phyloP scores from a whole-genome alignment of 768 basidiomycete genomes.

The Hydnum rufescens region DNA sequence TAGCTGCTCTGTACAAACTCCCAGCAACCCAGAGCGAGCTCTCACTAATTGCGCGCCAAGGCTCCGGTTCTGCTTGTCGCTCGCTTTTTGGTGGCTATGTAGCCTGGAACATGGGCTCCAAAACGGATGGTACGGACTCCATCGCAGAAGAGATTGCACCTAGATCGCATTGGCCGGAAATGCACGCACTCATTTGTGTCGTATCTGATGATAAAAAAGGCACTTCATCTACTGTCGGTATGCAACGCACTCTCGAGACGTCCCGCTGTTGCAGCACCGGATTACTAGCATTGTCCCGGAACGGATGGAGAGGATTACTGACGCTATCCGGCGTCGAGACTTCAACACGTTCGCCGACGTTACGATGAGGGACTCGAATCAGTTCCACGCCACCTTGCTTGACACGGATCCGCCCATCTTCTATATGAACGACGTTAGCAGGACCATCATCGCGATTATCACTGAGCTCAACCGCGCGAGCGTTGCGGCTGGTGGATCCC shows the following conservation, averaged over 20 bases:
- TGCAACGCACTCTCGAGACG: slow-evolving; percentile 95
- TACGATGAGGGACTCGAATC: slow-evolving; percentile 96
- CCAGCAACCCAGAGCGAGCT: slow-evolving; percentile 60
- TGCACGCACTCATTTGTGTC: slow-evolving; percentile 94
- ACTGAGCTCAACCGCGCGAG: slow-evolving; percentile 81
- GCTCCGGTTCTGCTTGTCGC: slow-evolving; percentile 93
- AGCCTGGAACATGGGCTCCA: slow-evolving; percentile 69
- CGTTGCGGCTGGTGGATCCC: slow-evolving; percentile 32
- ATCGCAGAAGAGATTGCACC: slow-evolving; percentile 76
- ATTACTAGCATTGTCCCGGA: slow-evolving; percentile 70
- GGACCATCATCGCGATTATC: slow-evolving; percentile 79
- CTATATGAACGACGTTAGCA: slow-evolving; percentile 94
- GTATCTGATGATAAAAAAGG: slow-evolving; percentile 94
- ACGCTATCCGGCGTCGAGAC: slow-evolving; percentile 59
- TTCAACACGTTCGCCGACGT: slow-evolving; percentile 78
- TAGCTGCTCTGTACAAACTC: slow-evolving; percentile 71
- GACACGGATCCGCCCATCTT: slow-evolving; percentile 98
- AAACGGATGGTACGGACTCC: slow-evolving; percentile 59
- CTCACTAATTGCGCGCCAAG: slow-evolving; percentile 88
- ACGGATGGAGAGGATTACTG: slow-evolving; percentile 64
- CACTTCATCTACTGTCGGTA: slow-evolving; percentile 83
- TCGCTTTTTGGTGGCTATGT: slow-evolving; percentile 96
- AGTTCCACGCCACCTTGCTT: slow-evolving; percentile 94
- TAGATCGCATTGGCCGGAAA: slow-evolving; percentile 76
- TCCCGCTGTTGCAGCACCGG: slow-evolving; percentile 72